A percentile compares a stretch with the other conserved stretches of the same genome.
Evolutionary conservation across 2,329 filamentous ascomycete species (phyloP).

Genomic region (Talaromyces marneffei): DNA sequence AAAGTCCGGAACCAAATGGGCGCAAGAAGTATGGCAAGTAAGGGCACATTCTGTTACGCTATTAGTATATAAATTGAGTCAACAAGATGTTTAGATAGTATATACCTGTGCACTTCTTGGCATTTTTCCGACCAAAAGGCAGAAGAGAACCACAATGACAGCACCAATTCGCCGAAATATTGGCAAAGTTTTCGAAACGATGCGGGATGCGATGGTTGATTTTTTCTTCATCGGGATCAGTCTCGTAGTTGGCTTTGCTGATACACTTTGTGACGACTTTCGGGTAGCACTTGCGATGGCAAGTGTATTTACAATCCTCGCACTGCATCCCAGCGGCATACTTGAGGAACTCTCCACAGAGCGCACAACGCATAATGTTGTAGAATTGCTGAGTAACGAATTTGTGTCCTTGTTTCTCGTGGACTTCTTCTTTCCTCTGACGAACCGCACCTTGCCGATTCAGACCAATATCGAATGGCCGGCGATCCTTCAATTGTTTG

Average conservation of each 20-base stretch:
- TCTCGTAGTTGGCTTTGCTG: conserved; percentile 97
- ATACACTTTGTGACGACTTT: conserved; percentile 99
- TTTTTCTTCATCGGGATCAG: conserved; percentile 97
- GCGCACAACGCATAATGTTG: conserved; percentile 99
- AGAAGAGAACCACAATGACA: conserved; percentile 97
- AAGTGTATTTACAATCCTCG: conserved; percentile 98
- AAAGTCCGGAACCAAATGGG: conserved; percentile 95
- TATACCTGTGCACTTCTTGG: conserved; percentile 77
- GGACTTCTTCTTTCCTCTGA: conserved; percentile 94
- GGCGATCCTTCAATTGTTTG: conserved; percentile 79
- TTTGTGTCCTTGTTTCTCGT: conserved; percentile 99
- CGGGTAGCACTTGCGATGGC: conserved; percentile 92
- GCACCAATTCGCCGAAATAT: conserved; percentile 98
- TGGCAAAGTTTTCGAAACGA: conserved; percentile 92
- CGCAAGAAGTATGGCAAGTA: conserved; percentile 84
- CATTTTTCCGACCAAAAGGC: conserved; percentile 91
- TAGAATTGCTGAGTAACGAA: conserved; percentile 98
- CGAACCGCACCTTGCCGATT: conserved; percentile 93
- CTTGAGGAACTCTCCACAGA: conserved; percentile 97
- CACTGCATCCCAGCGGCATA: conserved; percentile 99
- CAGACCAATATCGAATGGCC: conserved; percentile 80
- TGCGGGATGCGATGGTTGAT: conserved; percentile 99
- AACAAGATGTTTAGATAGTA: not conserved
- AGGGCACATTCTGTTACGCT: conserved; percentile 68
- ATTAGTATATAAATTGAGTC: not conserved